Conservation (phyloP, 164 flowering plant species). For the Platanus orientalis region DNA sequence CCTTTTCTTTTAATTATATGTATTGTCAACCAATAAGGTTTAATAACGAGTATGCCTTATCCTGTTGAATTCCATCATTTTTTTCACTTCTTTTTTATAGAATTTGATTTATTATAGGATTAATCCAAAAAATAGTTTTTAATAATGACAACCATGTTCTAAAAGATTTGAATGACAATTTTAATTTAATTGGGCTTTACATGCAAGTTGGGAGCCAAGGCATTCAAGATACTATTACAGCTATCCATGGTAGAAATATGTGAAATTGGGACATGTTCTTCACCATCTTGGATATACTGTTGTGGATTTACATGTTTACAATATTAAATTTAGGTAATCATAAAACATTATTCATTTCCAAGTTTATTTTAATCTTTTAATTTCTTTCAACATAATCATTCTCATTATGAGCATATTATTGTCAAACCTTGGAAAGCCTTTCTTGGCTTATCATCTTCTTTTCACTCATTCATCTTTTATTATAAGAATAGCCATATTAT, state of each 20-base stretch:
- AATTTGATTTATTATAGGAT: too few species aligned
- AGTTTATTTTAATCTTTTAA: background rate
- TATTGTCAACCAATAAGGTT: background rate
- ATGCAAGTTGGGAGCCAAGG: constrained; percentile 99
- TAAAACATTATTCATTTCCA: background rate
- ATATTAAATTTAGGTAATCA: constrained; percentile 78
- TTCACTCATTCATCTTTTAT: too few species aligned
- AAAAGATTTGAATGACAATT: background rate
- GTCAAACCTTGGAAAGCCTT: too few species aligned
- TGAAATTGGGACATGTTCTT: constrained; percentile 68
- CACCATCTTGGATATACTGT: constrained; percentile 82
- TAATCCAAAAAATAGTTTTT: too few species aligned
- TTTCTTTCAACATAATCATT: background rate
- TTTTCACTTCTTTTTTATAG: background rate
- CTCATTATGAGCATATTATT: background rate
- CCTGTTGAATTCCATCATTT: background rate
- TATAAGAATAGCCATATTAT: too few species aligned
- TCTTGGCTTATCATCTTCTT: too few species aligned
- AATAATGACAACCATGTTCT: too few species aligned
- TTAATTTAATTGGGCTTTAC: constrained; percentile 51
- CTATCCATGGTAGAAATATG: constrained; percentile 84
- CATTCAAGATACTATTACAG: constrained; percentile 58
- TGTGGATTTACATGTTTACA: constrained; percentile 79
- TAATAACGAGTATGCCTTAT: background rate
- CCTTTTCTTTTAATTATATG: background rate